phyloP scores from a whole-genome alignment of 2,329 filamentous ascomycete genomes.

The Endoconidiophora laricicola region DNA sequence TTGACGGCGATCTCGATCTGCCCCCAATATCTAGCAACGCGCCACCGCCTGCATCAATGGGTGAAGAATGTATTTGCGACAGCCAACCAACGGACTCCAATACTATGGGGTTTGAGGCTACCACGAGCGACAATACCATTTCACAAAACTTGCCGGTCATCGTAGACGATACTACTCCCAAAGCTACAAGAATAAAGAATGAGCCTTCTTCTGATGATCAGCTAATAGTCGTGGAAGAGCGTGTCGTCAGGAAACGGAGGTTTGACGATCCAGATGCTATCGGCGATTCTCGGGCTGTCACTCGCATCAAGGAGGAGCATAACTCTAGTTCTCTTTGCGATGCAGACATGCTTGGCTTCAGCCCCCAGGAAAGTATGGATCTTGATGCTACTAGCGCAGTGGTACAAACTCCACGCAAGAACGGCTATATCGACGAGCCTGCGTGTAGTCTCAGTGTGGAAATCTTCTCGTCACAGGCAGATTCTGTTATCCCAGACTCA shows the following conservation, averaged over 20 bases:
- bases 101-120: conserved; percentile 1
- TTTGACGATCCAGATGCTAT: not conserved
- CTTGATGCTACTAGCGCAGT: not conserved
- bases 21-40: not conserved
- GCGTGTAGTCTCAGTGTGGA: conserved; percentile 9
- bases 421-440: not conserved
- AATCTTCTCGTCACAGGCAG: conserved; percentile 4
- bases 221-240: conserved; percentile 3
- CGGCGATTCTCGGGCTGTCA: not conserved
- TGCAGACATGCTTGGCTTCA: conserved; percentile 1
- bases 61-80: conserved; percentile 9
- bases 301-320: conserved; percentile 10
- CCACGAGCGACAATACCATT: not conserved
- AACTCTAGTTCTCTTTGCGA: not conserved
- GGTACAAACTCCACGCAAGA: conserved; percentile 2
- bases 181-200: conserved; percentile 24
- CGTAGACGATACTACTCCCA: not conserved
- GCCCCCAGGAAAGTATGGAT: conserved; percentile 7
- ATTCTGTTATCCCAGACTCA: conserved; percentile 9
- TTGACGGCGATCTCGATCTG: not conserved
- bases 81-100: conserved; percentile 3
- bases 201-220: conserved; percentile 22
- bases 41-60: not conserved
- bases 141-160: conserved; percentile 1
- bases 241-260: conserved; percentile 6